Base-by-base conservation (phyloP, 225 moss, liverwort and hornwort species). In the Pleurozium schreberi region DNA sequence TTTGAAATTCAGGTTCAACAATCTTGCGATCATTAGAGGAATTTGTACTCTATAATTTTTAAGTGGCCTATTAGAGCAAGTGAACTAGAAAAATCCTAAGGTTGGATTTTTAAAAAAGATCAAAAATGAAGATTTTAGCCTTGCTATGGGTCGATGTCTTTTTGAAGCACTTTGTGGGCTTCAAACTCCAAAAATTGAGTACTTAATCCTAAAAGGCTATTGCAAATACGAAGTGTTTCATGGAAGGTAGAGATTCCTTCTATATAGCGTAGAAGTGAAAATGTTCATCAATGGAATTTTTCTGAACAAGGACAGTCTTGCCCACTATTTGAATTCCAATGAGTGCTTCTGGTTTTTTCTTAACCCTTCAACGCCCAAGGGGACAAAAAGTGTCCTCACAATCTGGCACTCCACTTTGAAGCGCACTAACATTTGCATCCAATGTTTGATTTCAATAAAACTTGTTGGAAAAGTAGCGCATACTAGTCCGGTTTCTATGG, bases 131-230 rank as follows among this genome's bases (percentile, higher is more conserved):
- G 57, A 16, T 38, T 78, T 26, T 4, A 26, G 2, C 4, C 10
- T n/a, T 55, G 1, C 3, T 25, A 1, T 38, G 1, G 14, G 0
- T 38, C 8, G 15, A 53, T 16, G 4, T 6, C 2, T 9, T 78
- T 55, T 16, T 26, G 1, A 38, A 55, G 2, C 0, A 26, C 0
- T 26, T n/a, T 57, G 17, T 38, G 1, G 26, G 26, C 78, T 17
- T 78, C 1, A n/a, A 10, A 17, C 1, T 0, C 0, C 25, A 16
- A n/a, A 26, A n/a, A n/a, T 57, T 38, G 7, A 57, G 3, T 55
- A n/a, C 2, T 27, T 45, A 20, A 38, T 3, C 9, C 5, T 38
- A 19, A 20, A 67, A 38, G 3, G 38, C 3, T 3, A 6, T 6
- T 0, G 3, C 3, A 6, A 6, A 38, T 20, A 19, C 20, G 5